Conservation (phyloP, 805 yeast genomes). For the Monosporozyma siamensis region DNA sequence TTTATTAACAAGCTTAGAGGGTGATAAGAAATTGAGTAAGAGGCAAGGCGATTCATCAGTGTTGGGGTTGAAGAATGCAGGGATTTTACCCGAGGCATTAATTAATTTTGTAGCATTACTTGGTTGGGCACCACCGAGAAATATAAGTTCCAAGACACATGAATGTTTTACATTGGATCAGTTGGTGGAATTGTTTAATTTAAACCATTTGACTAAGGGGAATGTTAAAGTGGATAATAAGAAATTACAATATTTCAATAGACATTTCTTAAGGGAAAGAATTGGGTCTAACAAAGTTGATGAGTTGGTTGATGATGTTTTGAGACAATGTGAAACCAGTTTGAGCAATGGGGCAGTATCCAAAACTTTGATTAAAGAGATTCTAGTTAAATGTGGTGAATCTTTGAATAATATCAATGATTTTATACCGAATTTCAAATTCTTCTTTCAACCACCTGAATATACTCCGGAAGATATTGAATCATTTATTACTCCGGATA, state of each 20-base stretch:
- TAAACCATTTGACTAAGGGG: slow-evolving; percentile 78
- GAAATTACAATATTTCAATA: slow-evolving; percentile 71
- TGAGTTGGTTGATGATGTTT: no score
- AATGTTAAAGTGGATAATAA: slow-evolving; percentile 82
- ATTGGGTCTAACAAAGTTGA: slow-evolving; percentile 34
- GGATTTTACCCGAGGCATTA: slow-evolving; percentile 78
- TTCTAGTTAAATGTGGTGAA: slow-evolving; percentile 39
- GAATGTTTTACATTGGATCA: slow-evolving; percentile 47
- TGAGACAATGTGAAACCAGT: no score
- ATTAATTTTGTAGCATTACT: slow-evolving; percentile 79
- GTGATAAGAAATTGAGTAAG: slow-evolving; percentile 74
- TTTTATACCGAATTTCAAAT: slow-evolving; percentile 38
- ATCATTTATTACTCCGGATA: not conserved
- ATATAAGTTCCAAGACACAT: slow-evolving; percentile 37
- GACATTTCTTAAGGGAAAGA: slow-evolving; percentile 45
- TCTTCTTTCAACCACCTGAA: slow-evolving; percentile 36
- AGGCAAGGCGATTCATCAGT: slow-evolving; percentile 78
- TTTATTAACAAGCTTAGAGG: slow-evolving; percentile 54
- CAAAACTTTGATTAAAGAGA: slow-evolving; percentile 29
- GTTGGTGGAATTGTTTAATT: slow-evolving; percentile 45
- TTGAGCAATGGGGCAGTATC: slow-evolving; percentile 10
- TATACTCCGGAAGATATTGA: slow-evolving; percentile 6
- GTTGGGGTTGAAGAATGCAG: slow-evolving; percentile 44
- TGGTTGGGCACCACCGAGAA: slow-evolving; percentile 87
- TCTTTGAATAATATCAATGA: slow-evolving; percentile 48